A percentile compares a stretch with the other conserved stretches of the same genome.
These are phyloP conservation scores for Papiliotrema nemorosa DNA, from an alignment of 1,284 basidiomycete species.

Conservation along the genomic window DNA sequence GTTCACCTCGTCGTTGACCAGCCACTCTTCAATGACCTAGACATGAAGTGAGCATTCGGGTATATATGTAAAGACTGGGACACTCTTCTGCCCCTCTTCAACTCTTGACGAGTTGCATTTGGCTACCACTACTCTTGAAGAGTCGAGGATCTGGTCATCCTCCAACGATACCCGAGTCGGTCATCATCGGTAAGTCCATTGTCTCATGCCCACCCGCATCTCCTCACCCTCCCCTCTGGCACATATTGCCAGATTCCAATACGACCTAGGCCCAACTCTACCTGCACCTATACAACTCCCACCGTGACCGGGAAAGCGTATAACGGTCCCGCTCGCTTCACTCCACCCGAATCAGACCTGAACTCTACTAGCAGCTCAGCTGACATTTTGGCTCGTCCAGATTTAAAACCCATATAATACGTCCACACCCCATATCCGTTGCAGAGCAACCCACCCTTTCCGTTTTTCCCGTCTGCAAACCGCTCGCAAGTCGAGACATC, in stretches of 20 bases:
- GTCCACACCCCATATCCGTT: too few relatives aligned
- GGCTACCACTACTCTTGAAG: neutral
- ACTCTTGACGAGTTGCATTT: conserved; percentile 2
- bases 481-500: neutral
- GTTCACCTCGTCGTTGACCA: neutral
- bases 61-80: neutral
- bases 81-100: neutral
- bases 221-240: neutral
- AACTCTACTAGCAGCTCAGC: too few relatives aligned
- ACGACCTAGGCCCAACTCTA: too few relatives aligned
- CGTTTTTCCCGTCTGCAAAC: neutral
- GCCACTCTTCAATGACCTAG: neutral
- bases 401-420: too few relatives aligned
- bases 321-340: too few relatives aligned
- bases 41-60: neutral
- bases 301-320: too few relatives aligned
- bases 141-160: neutral
- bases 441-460: neutral
- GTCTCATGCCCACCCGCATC: neutral
- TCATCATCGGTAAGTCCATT: neutral
- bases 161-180: neutral
- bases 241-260: neutral
- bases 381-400: too few relatives aligned
- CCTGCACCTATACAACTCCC: too few relatives aligned
- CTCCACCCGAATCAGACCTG: too few relatives aligned